These are phyloP conservation scores for Gaertneriomyces semiglobifer DNA, from an alignment of 192 early-diverging fungal genomes.

Conservation along the genomic window DNA sequence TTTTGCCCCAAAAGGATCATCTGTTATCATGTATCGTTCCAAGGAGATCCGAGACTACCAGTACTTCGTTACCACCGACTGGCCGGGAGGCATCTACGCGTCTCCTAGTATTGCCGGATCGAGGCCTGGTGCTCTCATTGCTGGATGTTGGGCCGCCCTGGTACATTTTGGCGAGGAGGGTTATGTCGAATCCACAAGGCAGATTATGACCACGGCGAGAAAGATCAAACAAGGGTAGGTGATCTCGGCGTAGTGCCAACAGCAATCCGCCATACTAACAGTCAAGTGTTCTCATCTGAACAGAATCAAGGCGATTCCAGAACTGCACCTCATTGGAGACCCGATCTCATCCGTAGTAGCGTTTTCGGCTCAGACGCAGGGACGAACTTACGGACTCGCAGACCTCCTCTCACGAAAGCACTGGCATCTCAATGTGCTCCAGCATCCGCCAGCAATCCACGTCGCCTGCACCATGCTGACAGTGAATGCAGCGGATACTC, in stretches of 20 bases:
- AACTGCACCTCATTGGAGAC: conserved; percentile 77
- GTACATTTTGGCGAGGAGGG: conserved; percentile 82
- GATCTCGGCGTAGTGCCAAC: conserved; percentile 8
- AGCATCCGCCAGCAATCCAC: conserved; percentile 85
- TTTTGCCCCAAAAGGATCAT: conserved; percentile 97
- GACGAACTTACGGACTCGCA: conserved; percentile 80
- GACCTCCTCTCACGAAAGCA: conserved; percentile 76
- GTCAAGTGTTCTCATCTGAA: conserved; percentile 37
- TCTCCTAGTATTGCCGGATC: conserved; percentile 90
- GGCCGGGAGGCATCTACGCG: conserved; percentile 94
- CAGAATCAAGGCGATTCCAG: conserved; percentile 38
- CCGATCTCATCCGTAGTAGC: conserved; percentile 79
- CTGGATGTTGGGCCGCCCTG: conserved; percentile 94
- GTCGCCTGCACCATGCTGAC: conserved; percentile 86
- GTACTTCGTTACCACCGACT: conserved; percentile 87
- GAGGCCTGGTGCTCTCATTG: conserved; percentile 86
- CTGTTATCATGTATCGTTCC: conserved; percentile 85
- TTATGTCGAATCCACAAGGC: conserved; percentile 74
- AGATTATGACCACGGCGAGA: conserved; percentile 74
- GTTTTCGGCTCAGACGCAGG: conserved; percentile 64
- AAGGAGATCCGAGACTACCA: conserved; percentile 81
- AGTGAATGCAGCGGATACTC: conserved; percentile 60
- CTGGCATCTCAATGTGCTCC: conserved; percentile 86
- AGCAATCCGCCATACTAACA: neutral
- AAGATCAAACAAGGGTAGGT: conserved; percentile 65